A percentile compares a stretch with the other conserved stretches of the same genome.
phyloP scores from a whole-genome alignment of 106 monocot genomes.

The Apostasia ramifera region DNA sequence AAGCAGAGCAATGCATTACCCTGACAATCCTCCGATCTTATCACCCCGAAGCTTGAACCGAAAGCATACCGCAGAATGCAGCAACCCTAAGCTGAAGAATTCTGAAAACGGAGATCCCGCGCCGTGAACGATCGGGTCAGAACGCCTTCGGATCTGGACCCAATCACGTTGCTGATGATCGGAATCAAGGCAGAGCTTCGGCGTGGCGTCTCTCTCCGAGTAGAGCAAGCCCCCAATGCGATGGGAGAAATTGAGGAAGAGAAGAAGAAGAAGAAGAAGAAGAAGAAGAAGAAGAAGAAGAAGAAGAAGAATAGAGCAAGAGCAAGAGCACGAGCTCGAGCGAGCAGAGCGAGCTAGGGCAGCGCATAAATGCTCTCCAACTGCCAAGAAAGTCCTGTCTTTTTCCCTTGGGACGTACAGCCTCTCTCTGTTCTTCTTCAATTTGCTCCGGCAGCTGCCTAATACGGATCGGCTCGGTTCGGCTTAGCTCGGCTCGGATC shows the following conservation, averaged over 20 bases:
- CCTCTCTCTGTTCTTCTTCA: neutral
- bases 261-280: neutral
- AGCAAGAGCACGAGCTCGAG: neutral
- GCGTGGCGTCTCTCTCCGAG: neutral
- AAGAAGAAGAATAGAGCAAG: neutral
- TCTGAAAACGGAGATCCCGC: neutral
- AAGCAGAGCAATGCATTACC: neutral
- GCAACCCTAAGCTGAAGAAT: neutral
- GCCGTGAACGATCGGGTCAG: neutral
- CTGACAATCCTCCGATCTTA: neutral
- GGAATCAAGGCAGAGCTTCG: neutral
- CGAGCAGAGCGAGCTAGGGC: neutral
- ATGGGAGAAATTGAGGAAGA: neutral
- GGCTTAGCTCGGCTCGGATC: neutral
- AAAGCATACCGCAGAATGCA: slow-evolving; percentile 6
- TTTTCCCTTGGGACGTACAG: neutral
- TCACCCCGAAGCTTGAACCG: neutral
- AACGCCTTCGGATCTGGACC: neutral
- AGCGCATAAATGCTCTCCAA: slow-evolving; percentile 22
- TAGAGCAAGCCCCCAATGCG: neutral
- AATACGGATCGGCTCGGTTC: neutral
- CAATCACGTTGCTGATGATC: neutral
- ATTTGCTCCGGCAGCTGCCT: neutral
- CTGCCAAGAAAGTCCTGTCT: slow-evolving; percentile 16
- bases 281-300: slow-evolving; percentile 5